Conservation (phyloP, 2,329 filamentous ascomycete species). For the Juglanconis juglandina region DNA sequence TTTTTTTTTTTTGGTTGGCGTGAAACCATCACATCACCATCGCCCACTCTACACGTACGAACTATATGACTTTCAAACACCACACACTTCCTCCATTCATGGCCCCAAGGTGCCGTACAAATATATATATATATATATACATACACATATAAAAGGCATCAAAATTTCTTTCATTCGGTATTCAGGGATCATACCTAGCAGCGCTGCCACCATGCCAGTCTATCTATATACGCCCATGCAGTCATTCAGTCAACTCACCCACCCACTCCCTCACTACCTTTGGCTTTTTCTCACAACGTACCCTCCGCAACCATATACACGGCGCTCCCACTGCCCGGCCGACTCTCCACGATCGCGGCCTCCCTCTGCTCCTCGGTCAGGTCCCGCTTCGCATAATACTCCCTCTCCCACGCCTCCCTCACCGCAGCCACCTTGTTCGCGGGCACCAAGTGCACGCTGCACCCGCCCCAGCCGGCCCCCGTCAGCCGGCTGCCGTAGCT, state of each 20-base stretch:
- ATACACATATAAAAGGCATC: no score
- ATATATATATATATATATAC: no score
- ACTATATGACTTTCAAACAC: not conserved
- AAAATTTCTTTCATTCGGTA: no score
- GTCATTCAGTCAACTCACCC: not conserved
- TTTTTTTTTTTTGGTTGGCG: no score
- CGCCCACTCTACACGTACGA: no score
- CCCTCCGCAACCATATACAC: constrained; percentile 41
- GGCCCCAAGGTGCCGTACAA: no score
- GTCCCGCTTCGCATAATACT: constrained; percentile 73
- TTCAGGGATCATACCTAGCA: no score
- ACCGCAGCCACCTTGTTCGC: constrained; percentile 77
- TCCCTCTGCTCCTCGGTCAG: constrained; percentile 68
- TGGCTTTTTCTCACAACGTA: not conserved
- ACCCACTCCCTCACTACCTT: not conserved
- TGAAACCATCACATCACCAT: no score
- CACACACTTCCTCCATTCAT: no score
- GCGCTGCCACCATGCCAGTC: not conserved
- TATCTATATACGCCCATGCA: not conserved
- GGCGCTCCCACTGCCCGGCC: constrained; percentile 73
- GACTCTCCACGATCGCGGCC: constrained; percentile 82
- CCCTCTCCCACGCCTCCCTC: constrained; percentile 69
- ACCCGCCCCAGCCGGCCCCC: constrained; percentile 95
- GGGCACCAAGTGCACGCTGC: constrained; percentile 88
- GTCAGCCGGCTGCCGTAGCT: constrained; percentile 83